These are phyloP conservation scores for Persicaria tinctoria DNA, from an alignment of 148 eudicot genomes.

Conservation along the genomic window DNA sequence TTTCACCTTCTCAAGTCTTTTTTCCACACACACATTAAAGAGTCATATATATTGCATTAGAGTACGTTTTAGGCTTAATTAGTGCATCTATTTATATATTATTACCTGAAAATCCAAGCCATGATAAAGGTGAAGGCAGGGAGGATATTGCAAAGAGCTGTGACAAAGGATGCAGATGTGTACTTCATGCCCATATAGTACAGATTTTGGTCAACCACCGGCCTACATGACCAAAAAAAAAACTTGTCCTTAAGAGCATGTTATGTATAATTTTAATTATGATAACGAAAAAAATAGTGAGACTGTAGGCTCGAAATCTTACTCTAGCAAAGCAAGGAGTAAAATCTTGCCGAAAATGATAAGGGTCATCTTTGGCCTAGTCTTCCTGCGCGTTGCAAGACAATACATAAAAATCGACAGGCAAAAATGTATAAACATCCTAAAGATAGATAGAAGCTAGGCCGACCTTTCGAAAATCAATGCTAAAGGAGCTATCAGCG, in stretches of 20 bases:
- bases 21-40: background rate
- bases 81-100: background rate
- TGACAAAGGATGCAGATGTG: slow-evolving; percentile 55
- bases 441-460: background rate
- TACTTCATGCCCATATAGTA: slow-evolving; percentile 64
- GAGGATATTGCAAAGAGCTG: slow-evolving; percentile 53
- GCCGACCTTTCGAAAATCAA: slow-evolving; percentile 20
- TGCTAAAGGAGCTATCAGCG: slow-evolving; percentile 63
- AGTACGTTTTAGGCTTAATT: background rate
- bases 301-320: slow-evolving; percentile 3
- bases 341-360: slow-evolving; percentile 50
- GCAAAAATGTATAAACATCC: background rate
- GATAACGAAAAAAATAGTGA: background rate
- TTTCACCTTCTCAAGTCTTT: slow-evolving; percentile 47
- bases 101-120: slow-evolving; percentile 69
- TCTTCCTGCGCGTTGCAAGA: slow-evolving; percentile 37
- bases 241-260: background rate
- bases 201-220: slow-evolving; percentile 76
- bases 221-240: slow-evolving; percentile 30
- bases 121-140: slow-evolving; percentile 71
- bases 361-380: slow-evolving; percentile 65
- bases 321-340: slow-evolving; percentile 67
- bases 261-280: background rate
- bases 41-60: background rate
- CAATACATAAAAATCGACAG: background rate